Conservation (phyloP, 208 protist species). For the Trypanosoma congolense region DNA sequence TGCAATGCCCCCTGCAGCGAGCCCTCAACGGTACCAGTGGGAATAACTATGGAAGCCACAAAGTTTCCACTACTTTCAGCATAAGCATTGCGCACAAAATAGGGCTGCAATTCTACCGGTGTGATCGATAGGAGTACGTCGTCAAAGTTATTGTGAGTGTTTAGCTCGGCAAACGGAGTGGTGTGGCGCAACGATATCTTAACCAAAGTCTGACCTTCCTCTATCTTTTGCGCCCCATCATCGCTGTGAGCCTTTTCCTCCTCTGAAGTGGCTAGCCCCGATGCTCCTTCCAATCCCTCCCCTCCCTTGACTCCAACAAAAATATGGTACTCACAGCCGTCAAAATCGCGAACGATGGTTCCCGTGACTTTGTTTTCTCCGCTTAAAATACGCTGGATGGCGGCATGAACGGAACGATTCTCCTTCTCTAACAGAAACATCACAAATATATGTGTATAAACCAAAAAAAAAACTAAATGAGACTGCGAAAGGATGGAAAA, state of each 20-base stretch:
- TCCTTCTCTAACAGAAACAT: conserved; percentile 18
- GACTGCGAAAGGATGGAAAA: too few relatives aligned
- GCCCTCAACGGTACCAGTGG: background rate
- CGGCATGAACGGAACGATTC: conserved; percentile 17
- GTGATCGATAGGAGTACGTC: conserved; percentile 19
- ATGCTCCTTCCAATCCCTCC: background rate
- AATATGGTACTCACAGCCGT: conserved; percentile 24
- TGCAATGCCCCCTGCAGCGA: conserved; percentile 6
- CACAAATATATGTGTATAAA: conserved; percentile 1
- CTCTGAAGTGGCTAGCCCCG: background rate
- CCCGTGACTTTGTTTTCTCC: conserved; percentile 8
- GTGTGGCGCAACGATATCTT: conserved; percentile 18
- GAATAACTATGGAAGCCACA: conserved; percentile 13
- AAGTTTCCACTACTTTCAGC: conserved; percentile 1
- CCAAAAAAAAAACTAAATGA: too few relatives aligned
- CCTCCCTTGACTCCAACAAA: conserved; percentile 5
- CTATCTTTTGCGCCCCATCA: background rate
- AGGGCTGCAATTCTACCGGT: background rate
- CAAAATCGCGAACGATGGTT: conserved; percentile 22
- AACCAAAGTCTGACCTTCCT: background rate
- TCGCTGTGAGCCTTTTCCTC: background rate
- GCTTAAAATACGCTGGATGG: conserved; percentile 22
- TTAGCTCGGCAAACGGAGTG: conserved; percentile 24
- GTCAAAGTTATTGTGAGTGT: conserved; percentile 27
- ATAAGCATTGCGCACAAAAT: background rate